These are phyloP conservation scores for Lodderomyces jiufengensis DNA, from an alignment of 1,139 yeast species.

Conservation along the genomic window DNA sequence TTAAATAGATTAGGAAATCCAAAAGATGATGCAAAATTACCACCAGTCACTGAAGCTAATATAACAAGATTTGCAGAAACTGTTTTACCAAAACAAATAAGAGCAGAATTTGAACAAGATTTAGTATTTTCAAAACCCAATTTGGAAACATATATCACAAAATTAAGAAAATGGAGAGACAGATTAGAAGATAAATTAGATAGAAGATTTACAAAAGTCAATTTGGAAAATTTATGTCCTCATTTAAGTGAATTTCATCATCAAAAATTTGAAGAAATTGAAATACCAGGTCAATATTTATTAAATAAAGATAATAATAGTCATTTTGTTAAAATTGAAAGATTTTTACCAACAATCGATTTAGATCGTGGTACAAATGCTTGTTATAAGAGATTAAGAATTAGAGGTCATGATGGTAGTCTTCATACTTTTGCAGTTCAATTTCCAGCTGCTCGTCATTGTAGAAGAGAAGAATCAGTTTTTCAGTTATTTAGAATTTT, in stretches of 20 bases:
- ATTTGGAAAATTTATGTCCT: constrained; percentile 88
- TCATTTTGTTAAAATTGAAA: constrained; percentile 87
- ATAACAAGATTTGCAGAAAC: constrained; percentile 90
- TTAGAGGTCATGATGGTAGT: constrained; percentile 92
- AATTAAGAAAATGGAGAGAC: constrained; percentile 89
- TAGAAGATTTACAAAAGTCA: constrained; percentile 70
- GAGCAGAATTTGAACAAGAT: constrained; percentile 90
- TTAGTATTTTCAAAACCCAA: constrained; percentile 86
- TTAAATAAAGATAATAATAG: constrained; percentile 77
- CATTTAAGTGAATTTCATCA: constrained; percentile 96
- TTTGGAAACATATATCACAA: constrained; percentile 78
- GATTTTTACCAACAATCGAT: constrained; percentile 87
- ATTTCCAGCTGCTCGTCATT: constrained; percentile 96
- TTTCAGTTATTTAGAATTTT: constrained; percentile 88
- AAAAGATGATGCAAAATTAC: constrained; percentile 81
- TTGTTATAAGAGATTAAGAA: constrained; percentile 86
- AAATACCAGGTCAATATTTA: constrained; percentile 94
- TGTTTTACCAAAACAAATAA: constrained; percentile 82
- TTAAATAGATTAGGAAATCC: constrained; percentile 83
- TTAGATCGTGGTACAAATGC: constrained; percentile 87
- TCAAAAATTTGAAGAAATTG: constrained; percentile 96
- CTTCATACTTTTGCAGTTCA: constrained; percentile 92
- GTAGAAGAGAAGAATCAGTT: constrained; percentile 93
- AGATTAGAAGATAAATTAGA: constrained; percentile 89
- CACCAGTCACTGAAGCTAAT: constrained; percentile 89